Evolutionary conservation across 1,284 basidiomycete species (phyloP).

Genomic region (Phellopilus nigrolimitatus): DNA sequence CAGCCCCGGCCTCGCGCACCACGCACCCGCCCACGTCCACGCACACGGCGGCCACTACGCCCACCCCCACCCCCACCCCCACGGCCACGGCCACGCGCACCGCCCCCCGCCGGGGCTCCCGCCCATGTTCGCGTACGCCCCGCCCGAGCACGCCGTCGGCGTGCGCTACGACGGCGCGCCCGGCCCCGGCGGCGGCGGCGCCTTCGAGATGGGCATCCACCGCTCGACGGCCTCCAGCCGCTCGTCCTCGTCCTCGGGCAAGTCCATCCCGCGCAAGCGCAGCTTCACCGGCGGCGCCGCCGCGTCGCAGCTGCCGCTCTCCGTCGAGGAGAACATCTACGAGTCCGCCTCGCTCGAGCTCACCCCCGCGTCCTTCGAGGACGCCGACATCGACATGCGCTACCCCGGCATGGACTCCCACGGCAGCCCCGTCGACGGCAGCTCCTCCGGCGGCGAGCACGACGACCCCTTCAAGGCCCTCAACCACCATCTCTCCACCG

Average conservation of each 20-base stretch:
- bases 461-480: conserved; percentile 17
- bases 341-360: conserved; percentile 27
- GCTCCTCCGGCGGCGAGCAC: conserved; percentile 44
- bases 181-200: not conserved
- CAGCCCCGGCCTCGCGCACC: conserved; percentile 41
- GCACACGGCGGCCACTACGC: conserved; percentile 25
- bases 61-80: conserved; percentile 28
- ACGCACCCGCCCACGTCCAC: conserved; percentile 26
- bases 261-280: conserved; percentile 53
- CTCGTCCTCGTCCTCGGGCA: conserved; percentile 41
- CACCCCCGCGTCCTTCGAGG: conserved; percentile 34
- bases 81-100: conserved; percentile 24
- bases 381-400: conserved; percentile 42
- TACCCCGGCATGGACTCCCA: conserved; percentile 34
- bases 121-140: conserved; percentile 16
- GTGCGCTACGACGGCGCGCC: conserved; percentile 13
- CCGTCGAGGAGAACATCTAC: conserved; percentile 9
- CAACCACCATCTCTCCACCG: conserved; percentile 16
- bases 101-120: conserved; percentile 3
- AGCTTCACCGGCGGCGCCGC: conserved; percentile 44
- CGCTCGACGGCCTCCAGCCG: conserved; percentile 22
- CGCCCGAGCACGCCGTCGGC: conserved; percentile 12
- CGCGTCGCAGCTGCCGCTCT: not conserved
- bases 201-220: not conserved
- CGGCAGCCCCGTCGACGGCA: conserved; percentile 53